These are phyloP conservation scores for Sclerotinia trifoliorum DNA, from an alignment of 2,329 filamentous ascomycete species.

Conservation along the genomic window DNA sequence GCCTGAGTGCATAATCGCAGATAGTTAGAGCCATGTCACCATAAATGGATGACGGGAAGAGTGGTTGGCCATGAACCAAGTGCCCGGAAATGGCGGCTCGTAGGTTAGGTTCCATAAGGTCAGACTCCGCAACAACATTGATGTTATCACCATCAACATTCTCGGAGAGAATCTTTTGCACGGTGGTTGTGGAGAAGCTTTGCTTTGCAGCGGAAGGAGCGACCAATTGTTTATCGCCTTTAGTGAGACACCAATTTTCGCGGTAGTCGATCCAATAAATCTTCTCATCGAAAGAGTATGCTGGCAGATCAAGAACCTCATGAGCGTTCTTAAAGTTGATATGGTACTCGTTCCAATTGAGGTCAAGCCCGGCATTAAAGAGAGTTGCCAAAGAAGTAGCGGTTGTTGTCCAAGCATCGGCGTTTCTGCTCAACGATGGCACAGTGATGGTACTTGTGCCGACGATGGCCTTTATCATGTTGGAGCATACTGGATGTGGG, in stretches of 20 bases:
- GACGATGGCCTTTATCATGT: constrained; percentile 60
- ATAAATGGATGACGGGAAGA: constrained; percentile 52
- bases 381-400: constrained; percentile 56
- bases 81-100: constrained; percentile 51
- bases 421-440: constrained; percentile 60
- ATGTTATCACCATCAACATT: constrained; percentile 50
- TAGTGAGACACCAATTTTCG: constrained; percentile 67
- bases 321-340: constrained; percentile 56
- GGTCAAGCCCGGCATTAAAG: constrained; percentile 57
- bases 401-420: constrained; percentile 63
- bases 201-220: constrained; percentile 50
- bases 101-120: constrained; percentile 46
- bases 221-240: constrained; percentile 60
- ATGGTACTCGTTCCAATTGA: constrained; percentile 71
- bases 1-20: constrained; percentile 53
- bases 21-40: constrained; percentile 60
- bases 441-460: constrained; percentile 49
- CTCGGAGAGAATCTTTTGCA: constrained; percentile 49
- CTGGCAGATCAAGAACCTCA: constrained; percentile 60
- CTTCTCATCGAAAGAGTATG: constrained; percentile 67
- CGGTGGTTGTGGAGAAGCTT: constrained; percentile 43
- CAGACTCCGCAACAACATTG: constrained; percentile 53
- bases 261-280: constrained; percentile 62
- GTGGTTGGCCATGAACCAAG: constrained; percentile 55
- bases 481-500: constrained; percentile 65